Conservation (phyloP, 495 filamentous ascomycete genomes). For the Alectoria sarmentosa region DNA sequence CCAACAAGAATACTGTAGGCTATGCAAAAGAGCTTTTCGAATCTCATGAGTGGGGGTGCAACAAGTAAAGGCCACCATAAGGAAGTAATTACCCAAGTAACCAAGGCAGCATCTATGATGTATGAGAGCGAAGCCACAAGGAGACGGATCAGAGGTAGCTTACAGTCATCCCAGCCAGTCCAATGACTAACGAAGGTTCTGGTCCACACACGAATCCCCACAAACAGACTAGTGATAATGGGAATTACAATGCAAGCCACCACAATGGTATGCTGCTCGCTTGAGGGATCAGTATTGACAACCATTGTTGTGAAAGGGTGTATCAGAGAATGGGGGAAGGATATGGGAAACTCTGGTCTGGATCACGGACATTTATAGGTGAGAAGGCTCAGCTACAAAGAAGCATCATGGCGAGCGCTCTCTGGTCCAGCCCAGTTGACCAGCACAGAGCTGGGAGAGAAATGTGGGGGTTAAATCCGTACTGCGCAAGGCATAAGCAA, state of each 20-base stretch:
- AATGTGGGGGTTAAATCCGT: background rate
- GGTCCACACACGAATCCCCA: conserved; percentile 23
- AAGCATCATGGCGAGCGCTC: background rate
- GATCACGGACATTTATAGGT: background rate
- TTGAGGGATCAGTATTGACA: background rate
- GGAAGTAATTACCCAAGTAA: conserved; percentile 13
- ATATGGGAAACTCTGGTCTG: background rate
- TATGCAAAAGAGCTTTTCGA: too few species aligned
- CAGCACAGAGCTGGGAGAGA: background rate
- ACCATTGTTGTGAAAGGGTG: background rate
- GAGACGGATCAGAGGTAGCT: background rate
- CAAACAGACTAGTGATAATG: conserved; percentile 19
- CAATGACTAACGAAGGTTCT: conserved; percentile 20
- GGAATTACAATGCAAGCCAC: conserved; percentile 19
- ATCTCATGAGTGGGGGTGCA: background rate
- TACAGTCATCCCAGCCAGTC: conserved; percentile 27
- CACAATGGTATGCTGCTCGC: conserved; percentile 16
- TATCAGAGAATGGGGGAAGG: background rate
- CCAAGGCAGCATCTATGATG: conserved; percentile 18
- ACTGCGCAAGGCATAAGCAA: background rate
- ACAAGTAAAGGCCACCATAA: background rate
- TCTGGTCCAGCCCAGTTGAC: background rate
- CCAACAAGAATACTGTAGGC: too few species aligned
- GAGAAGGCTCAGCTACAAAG: background rate
- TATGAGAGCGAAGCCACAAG: conserved; percentile 4